Conservation (phyloP, 2,329 filamentous ascomycete genomes). For the Tolypocladium amazonense region DNA sequence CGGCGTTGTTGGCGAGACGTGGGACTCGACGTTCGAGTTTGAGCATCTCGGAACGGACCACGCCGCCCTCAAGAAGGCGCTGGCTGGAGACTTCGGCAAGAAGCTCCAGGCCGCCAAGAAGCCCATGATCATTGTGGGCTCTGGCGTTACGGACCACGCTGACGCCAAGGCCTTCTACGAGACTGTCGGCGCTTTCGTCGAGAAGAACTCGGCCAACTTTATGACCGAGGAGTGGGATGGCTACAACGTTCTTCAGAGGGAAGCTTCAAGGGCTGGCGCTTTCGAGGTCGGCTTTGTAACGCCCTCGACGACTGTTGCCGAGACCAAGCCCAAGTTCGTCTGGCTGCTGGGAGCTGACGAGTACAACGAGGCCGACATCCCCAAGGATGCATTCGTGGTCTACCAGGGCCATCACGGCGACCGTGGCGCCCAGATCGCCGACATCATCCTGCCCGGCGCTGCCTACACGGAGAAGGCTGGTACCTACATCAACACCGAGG, state of each 20-base stretch:
- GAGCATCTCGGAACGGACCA: constrained; percentile 78
- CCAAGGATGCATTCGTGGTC: constrained; percentile 90
- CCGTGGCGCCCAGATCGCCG: constrained; percentile 81
- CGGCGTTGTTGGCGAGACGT: constrained; percentile 80
- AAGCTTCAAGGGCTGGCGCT: constrained; percentile 83
- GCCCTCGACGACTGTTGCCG: constrained; percentile 68
- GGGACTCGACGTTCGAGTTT: constrained; percentile 91
- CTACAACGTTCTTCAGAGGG: constrained; percentile 91
- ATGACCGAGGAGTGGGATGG: constrained; percentile 87
- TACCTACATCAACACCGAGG: constrained; percentile 97
- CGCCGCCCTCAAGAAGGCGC: constrained; percentile 70
- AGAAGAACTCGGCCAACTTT: constrained; percentile 88
- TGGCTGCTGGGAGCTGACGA: constrained; percentile 97
- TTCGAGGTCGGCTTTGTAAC: constrained; percentile 94
- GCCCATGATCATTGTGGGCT: constrained; percentile 95
- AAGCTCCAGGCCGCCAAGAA: constrained; percentile 79
- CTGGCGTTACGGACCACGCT: constrained; percentile 78
- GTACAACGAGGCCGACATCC: constrained; percentile 72
- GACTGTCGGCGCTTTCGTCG: constrained; percentile 78
- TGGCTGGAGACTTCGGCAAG: constrained; percentile 84
- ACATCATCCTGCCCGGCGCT: constrained; percentile 85
- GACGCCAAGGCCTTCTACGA: constrained; percentile 93
- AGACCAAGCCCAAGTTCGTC: constrained; percentile 85
- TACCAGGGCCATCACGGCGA: constrained; percentile 99
- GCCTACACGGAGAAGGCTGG: constrained; percentile 95